These are phyloP conservation scores for Anastatica hierochuntica DNA, from an alignment of 345 rosid species.

Conservation along the genomic window DNA sequence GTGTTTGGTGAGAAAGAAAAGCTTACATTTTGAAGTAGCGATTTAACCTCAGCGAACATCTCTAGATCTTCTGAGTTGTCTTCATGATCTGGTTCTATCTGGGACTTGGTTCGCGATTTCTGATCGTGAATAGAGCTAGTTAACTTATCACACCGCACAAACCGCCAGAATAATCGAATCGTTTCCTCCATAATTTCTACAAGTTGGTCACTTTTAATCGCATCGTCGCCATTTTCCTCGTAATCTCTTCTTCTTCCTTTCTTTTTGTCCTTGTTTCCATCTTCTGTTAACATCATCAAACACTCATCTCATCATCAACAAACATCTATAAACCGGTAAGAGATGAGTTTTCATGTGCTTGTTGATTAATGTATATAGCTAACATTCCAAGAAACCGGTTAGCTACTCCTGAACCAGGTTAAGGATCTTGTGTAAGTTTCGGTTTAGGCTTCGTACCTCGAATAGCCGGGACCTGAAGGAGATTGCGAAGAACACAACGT, in stretches of 20 bases:
- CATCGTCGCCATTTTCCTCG: slow-evolving; percentile 25
- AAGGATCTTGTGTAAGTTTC: too few species aligned
- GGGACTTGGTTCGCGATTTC: slow-evolving; percentile 38
- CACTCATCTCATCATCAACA: not conserved
- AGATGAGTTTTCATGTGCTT: too few species aligned
- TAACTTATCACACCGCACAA: slow-evolving; percentile 68
- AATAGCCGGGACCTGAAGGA: slow-evolving; percentile 85
- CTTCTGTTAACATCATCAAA: slow-evolving; percentile 42
- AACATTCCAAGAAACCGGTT: too few species aligned
- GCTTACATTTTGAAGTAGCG: slow-evolving; percentile 57
- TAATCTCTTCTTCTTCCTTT: slow-evolving; percentile 31
- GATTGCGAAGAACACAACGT: slow-evolving; percentile 61
- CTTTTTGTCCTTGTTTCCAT: slow-evolving; percentile 39
- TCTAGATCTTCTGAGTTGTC: slow-evolving; percentile 41
- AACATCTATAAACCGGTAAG: too few species aligned
- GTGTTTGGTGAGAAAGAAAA: not conserved
- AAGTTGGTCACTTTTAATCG: slow-evolving; percentile 42
- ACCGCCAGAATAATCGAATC: slow-evolving; percentile 76
- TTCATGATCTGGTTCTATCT: slow-evolving; percentile 52
- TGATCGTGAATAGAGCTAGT: slow-evolving; percentile 24
- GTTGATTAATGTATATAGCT: too few species aligned
- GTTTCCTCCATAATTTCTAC: slow-evolving; percentile 89
- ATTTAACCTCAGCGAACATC: slow-evolving; percentile 34
- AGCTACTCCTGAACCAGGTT: too few species aligned
- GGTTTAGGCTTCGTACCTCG: slow-evolving; percentile 42